phyloP scores from a whole-genome alignment of 306 rosid species.

The Cucurbita moschata region DNA sequence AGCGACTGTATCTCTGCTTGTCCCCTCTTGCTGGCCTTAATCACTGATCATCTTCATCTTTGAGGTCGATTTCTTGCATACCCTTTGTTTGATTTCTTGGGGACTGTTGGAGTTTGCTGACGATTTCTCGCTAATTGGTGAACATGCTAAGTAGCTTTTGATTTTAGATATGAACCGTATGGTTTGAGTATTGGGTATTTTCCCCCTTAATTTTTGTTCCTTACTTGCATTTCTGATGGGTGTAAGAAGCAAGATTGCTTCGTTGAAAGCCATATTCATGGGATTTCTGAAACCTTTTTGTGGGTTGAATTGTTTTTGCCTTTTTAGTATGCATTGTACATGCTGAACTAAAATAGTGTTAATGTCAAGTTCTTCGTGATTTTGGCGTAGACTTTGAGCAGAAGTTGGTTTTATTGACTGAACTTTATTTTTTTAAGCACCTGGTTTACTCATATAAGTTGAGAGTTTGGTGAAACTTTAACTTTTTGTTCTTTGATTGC shows the following conservation, averaged over 20 bases:
- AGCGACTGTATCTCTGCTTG: background rate
- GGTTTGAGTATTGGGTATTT: background rate
- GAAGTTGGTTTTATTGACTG: background rate
- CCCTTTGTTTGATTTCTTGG: background rate
- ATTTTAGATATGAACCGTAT: background rate
- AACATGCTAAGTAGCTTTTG: background rate
- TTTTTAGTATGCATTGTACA: background rate
- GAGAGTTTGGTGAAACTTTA: background rate
- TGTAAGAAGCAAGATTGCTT: background rate
- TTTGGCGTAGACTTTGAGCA: background rate
- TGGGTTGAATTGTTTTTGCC: background rate
- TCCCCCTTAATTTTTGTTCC: background rate
- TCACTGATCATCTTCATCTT: background rate
- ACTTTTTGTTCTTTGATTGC: background rate
- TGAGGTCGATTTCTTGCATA: background rate
- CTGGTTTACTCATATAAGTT: background rate
- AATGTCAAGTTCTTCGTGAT: background rate
- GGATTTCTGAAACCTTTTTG: background rate
- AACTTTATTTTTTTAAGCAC: background rate
- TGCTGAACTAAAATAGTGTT: background rate
- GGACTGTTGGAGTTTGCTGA: background rate
- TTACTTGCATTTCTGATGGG: background rate
- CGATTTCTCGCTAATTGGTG: background rate
- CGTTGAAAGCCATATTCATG: background rate
- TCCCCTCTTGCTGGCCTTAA: background rate